Base-by-base conservation (phyloP, 192 early-diverging fungal species). In the Linnemannia elongata region DNA sequence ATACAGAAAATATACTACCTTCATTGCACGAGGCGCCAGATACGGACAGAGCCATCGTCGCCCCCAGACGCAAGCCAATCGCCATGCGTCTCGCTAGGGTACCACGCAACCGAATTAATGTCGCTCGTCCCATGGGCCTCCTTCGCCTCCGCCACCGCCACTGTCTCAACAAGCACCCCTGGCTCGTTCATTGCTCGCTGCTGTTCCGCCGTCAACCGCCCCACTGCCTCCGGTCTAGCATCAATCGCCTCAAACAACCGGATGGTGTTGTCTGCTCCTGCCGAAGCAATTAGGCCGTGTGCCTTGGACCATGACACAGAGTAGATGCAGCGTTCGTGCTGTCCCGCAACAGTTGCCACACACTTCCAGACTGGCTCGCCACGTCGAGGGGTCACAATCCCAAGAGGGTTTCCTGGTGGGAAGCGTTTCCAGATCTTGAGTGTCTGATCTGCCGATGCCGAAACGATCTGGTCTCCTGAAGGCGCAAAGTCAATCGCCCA, bases 401-500 rank as follows among this genome's bases (percentile, higher is more conserved):
- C 91, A 15, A 92, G 79, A 36, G 88, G 69, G 57, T 91, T 89
- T n/a, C 89, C 88, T 6, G 82, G 91, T 20, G 74, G 63, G 82
- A 90, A 91, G 71, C 92, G 71, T 42, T 89, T 82, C 98, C 98
- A 99, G 54, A 99, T 91, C 55, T 92, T 91, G 44, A 99, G 81
- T 4, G 96, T 95, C 57, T 94, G 90, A 82, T 99, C 98, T 80
- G 98, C 98, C 81, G 96, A 95, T 10, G 95, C 97, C 8, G 97
- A 97, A 2, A 93, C 94, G 91, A 88, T 78, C 63, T 92, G 75
- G 52, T 90, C 85, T n/a, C 94, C 94, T 9, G 90, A 76, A 10
- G 88, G 89, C 81, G 97, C 93, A 74, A 99, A 99, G 75, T 98
- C 98, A 4, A 97, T 93, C 0, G 91, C 92, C 98, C 98, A 99